These are phyloP conservation scores for Epichloe gansuensis DNA, from an alignment of 2,329 filamentous ascomycete species.

Conservation along the genomic window DNA sequence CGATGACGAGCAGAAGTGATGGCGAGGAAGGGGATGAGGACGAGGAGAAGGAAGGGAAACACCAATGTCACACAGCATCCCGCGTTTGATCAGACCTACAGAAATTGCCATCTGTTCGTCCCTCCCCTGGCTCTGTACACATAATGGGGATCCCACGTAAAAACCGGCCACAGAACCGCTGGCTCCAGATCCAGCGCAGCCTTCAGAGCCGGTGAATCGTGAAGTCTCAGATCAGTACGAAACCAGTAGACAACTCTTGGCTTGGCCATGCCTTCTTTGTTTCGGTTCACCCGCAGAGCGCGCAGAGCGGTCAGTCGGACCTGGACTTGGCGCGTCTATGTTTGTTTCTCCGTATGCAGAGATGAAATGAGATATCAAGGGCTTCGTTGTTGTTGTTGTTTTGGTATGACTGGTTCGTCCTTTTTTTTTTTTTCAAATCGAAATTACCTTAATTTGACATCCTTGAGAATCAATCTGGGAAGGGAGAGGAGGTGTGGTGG, in stretches of 20 bases:
- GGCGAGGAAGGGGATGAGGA: background rate
- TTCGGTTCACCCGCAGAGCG: background rate
- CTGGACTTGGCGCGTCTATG: background rate
- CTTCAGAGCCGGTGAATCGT: conserved; percentile 62
- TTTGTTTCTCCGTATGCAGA: background rate
- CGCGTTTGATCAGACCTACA: conserved; percentile 28
- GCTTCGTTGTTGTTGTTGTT: too few species aligned
- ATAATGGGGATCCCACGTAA: conserved; percentile 73
- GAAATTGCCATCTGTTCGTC: conserved; percentile 61
- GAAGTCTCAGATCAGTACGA: conserved; percentile 62
- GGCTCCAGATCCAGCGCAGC: conserved; percentile 59
- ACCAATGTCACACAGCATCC: background rate
- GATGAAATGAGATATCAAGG: background rate
- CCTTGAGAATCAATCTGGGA: too few species aligned
- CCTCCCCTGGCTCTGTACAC: conserved; percentile 60
- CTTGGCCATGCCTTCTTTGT: conserved; percentile 16
- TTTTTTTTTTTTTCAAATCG: background rate
- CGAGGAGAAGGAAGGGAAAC: background rate
- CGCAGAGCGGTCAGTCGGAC: background rate
- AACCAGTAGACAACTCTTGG: conserved; percentile 61
- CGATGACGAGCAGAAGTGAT: background rate
- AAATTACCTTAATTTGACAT: background rate
- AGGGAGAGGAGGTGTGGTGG: background rate
- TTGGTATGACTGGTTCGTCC: background rate
- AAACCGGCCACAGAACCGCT: conserved; percentile 58